Conservation (phyloP, 2,329 filamentous ascomycete species). For the Aspergillus sclerotialis region DNA sequence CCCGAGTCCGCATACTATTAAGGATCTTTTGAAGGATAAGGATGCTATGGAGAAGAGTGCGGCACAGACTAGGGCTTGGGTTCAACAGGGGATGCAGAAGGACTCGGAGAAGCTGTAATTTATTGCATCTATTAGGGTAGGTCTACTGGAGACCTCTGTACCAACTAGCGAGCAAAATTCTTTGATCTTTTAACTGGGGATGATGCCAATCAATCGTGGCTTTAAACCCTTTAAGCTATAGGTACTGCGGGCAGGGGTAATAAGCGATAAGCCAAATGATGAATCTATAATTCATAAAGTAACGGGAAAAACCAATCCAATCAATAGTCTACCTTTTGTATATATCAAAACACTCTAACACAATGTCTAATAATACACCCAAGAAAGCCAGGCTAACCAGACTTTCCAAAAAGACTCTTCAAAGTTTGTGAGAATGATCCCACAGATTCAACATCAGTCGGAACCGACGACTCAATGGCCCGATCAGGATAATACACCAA, state of each 20-base stretch:
- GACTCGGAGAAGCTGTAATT: slow-evolving; percentile 48
- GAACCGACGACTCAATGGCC: neutral
- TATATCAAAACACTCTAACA: neutral
- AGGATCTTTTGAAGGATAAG: slow-evolving; percentile 52
- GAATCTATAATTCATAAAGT: neutral
- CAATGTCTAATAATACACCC: neutral
- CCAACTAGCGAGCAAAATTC: neutral
- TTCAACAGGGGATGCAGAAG: slow-evolving; percentile 62
- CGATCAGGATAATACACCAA: neutral
- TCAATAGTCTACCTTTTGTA: neutral
- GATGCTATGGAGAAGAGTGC: slow-evolving; percentile 53
- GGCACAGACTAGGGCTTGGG: slow-evolving; percentile 52
- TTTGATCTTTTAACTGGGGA: no score
- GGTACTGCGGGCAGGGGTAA: no score
- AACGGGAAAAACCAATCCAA: neutral
- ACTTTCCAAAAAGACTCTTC: neutral
- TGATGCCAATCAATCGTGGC: no score
- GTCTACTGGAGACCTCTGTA: neutral
- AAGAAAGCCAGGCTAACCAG: neutral
- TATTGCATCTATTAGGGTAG: slow-evolving; percentile 4
- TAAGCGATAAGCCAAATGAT: neutral
- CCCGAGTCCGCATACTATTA: slow-evolving; percentile 56
- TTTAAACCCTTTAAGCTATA: no score
- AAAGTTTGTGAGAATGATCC: neutral
- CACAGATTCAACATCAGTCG: neutral